A percentile compares a stretch with the other conserved stretches of the same genome.
Conservation (phyloP, 164 flowering plant genomes). For the Echeveria elegans region DNA sequence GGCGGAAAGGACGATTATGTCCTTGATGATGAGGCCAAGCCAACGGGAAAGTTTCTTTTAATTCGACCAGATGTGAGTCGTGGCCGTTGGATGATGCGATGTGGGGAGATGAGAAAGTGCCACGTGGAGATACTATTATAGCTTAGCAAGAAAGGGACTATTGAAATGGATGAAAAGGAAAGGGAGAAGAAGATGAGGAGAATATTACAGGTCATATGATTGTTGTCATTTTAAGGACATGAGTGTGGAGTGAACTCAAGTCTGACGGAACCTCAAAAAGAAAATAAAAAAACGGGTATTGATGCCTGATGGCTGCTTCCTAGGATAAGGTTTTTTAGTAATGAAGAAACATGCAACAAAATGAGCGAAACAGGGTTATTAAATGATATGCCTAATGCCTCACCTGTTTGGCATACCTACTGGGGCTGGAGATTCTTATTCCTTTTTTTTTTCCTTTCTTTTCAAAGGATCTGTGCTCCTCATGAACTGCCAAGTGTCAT, state of each 20-base stretch:
- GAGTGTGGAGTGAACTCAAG: too few species aligned
- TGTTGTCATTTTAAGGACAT: conserved; percentile 2
- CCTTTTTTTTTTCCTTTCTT: too few species aligned
- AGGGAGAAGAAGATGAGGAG: background rate
- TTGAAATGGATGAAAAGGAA: background rate
- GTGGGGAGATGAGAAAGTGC: background rate
- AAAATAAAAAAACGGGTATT: background rate
- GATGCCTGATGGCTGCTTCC: background rate
- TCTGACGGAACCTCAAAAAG: background rate
- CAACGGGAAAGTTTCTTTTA: conserved; percentile 8
- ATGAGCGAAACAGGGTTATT: background rate
- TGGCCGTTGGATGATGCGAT: conserved; percentile 1
- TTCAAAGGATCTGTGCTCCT: background rate
- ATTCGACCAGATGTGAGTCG: background rate
- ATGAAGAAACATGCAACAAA: background rate
- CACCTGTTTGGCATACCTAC: background rate
- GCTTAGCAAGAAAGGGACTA: conserved; percentile 3
- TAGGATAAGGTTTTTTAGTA: background rate
- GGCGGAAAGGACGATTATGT: background rate
- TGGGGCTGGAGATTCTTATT: too few species aligned
- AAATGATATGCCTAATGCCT: background rate
- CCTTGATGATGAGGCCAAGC: background rate
- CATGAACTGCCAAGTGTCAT: background rate
- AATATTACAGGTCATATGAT: conserved; percentile 7
- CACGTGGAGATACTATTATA: background rate